Evolutionary conservation across 176 grass and related monocot genomes (phyloP).

Genomic region (Stipa capillata): DNA sequence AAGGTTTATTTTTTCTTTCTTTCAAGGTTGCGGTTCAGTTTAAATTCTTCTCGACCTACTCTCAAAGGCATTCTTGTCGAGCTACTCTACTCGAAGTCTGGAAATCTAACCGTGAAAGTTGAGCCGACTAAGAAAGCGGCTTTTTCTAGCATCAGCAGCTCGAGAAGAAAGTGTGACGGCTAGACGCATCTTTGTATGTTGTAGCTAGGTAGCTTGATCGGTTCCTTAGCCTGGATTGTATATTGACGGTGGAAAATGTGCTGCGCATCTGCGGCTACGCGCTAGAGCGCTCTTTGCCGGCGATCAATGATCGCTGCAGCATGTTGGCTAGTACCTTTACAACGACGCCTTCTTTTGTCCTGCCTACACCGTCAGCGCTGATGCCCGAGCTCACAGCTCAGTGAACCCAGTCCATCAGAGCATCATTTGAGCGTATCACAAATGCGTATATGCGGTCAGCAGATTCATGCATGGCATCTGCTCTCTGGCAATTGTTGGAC

Average conservation of each 20-base stretch:
- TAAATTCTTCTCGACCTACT: not conserved
- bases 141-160: not conserved
- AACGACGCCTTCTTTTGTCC: constrained; percentile 48
- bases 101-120: not conserved
- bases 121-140: not conserved
- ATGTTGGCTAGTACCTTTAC: constrained; percentile 29
- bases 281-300: not conserved
- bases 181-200: constrained; percentile 9
- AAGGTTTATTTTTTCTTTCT: too few relatives aligned
- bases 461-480: not conserved
- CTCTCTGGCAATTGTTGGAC: not conserved
- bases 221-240: constrained; percentile 25
- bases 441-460: not conserved
- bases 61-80: not conserved
- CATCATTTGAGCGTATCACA: not conserved
- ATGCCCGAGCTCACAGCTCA: not conserved
- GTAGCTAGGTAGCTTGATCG: not conserved
- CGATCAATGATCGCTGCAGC: not conserved
- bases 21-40: too few relatives aligned
- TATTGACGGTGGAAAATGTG: constrained; percentile 30
- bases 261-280: constrained; percentile 18
- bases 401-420: not conserved
- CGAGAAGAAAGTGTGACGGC: constrained; percentile 15
- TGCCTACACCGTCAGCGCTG: not conserved
- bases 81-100: not conserved